phyloP scores from a whole-genome alignment of 2,329 filamentous ascomycete genomes.

The Nigrograna mackinnonii region DNA sequence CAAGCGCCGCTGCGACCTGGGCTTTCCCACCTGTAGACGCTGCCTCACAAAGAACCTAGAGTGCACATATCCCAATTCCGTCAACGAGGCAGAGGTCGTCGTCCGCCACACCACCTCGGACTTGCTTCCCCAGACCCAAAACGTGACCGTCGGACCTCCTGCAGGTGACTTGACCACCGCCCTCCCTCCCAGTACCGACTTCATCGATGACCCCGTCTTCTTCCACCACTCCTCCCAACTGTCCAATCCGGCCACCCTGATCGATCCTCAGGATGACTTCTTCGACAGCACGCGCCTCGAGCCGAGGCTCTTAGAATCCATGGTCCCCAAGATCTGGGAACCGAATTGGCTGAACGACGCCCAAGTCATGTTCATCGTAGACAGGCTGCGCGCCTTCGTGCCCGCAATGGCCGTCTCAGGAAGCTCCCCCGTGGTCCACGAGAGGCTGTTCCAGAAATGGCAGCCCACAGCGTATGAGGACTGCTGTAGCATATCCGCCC shows the following conservation, averaged over 20 bases:
- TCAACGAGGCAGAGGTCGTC: conserved; percentile 25
- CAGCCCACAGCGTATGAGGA: conserved; percentile 30
- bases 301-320: conserved; percentile 1
- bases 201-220: conserved; percentile 1
- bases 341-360: conserved; percentile 15
- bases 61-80: conserved; percentile 28
- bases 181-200: no score
- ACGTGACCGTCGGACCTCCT: no score
- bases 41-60: conserved; percentile 29
- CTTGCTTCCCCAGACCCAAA: no score
- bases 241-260: no score
- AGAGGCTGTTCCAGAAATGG: conserved; percentile 18
- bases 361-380: conserved; percentile 17
- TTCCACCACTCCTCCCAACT: no score
- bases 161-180: no score
- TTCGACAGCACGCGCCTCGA: conserved; percentile 1
- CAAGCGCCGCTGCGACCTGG: conserved; percentile 34
- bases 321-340: conserved; percentile 18
- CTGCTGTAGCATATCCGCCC: conserved; percentile 22
- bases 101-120: conserved; percentile 26
- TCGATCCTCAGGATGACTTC: conserved; percentile 8
- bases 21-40: conserved; percentile 30
- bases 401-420: conserved; percentile 25
- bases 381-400: conserved; percentile 19
- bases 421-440: conserved; percentile 25